A percentile compares a stretch with the other conserved stretches of the same genome.
Evolutionary conservation across 768 basidiomycete genomes (phyloP).

Genomic region (Xerocomus spinulosus): DNA sequence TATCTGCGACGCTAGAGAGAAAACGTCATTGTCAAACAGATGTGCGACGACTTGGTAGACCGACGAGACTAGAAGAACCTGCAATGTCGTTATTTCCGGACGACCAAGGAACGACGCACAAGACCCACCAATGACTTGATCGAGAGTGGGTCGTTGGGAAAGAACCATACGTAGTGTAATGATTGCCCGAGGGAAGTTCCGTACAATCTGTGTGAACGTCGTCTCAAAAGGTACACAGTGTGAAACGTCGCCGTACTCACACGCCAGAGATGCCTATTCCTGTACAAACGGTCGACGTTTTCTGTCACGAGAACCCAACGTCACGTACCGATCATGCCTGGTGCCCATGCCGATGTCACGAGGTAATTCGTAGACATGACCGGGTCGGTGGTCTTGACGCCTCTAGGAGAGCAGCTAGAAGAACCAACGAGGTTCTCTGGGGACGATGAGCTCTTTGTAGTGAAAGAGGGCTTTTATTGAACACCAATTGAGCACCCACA

Average conservation of each 20-base stretch:
- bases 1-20: conserved; percentile 6
- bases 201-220: conserved; percentile 9
- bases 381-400: neutral
- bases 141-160: conserved; percentile 1
- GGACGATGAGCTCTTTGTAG: no score
- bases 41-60: neutral
- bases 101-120: neutral
- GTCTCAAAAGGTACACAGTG: neutral
- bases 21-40: neutral
- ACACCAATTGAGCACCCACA: no score
- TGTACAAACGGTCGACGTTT: neutral
- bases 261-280: neutral
- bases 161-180: neutral
- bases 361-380: conserved; percentile 6
- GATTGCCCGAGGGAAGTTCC: conserved; percentile 7
- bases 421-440: neutral
- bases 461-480: no score
- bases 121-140: conserved; percentile 12
- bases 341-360: conserved; percentile 6
- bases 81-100: neutral
- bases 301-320: neutral
- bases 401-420: neutral
- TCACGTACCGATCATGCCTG: conserved; percentile 10
- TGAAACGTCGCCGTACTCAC: neutral
- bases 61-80: conserved; percentile 13